Conservation (phyloP, 2,329 filamentous ascomycete species). For the Epicoccum sorghinum region DNA sequence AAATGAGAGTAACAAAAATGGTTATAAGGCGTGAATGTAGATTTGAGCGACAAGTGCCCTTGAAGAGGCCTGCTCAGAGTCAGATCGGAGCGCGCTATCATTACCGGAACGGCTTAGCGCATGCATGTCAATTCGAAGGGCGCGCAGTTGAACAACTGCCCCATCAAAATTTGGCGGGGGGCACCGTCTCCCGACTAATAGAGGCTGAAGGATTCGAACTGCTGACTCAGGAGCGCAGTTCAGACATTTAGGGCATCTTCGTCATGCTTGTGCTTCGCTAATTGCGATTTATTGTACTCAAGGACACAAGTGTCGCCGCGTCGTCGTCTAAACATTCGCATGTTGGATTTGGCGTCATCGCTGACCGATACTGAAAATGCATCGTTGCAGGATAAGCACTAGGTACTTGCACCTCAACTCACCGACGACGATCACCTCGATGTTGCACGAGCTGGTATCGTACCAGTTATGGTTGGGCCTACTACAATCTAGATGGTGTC, state of each 20-base stretch:
- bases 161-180: constrained; percentile 12
- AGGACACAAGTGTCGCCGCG: too few species aligned
- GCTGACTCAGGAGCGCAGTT: constrained; percentile 3
- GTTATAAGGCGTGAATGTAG: constrained; percentile 30
- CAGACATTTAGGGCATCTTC: neutral
- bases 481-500: constrained; percentile 5
- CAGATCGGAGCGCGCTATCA: constrained; percentile 15
- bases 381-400: neutral
- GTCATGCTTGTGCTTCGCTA: too few species aligned
- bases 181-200: neutral
- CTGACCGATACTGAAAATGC: too few species aligned
- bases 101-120: constrained; percentile 3
- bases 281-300: too few species aligned
- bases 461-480: neutral
- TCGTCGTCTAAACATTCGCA: too few species aligned
- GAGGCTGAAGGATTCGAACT: neutral
- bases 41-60: constrained; percentile 12
- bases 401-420: neutral
- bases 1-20: constrained; percentile 15
- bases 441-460: neutral
- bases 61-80: constrained; percentile 16
- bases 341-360: too few species aligned
- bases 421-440: neutral
- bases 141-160: constrained; percentile 10
- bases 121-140: constrained; percentile 16